Percentiles rank a stretch among this genome's conserved stretches.
Conservation (phyloP, 345 rosid species). For the Cochlearia excelsa region DNA sequence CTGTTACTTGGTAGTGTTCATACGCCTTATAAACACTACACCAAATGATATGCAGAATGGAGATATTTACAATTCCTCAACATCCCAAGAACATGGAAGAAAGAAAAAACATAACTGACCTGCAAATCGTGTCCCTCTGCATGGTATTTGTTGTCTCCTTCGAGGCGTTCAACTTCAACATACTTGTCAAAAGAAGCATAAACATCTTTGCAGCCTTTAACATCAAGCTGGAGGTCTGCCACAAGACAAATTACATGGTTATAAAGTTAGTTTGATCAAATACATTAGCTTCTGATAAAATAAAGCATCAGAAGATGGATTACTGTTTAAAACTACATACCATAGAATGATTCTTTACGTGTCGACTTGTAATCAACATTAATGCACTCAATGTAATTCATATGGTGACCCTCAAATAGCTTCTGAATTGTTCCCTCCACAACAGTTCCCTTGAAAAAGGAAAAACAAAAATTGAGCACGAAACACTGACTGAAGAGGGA, state of each 20-base stretch:
- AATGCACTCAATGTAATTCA: slow-evolving; percentile 98
- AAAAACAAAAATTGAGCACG: slow-evolving; percentile 12
- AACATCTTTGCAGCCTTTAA: slow-evolving; percentile 94
- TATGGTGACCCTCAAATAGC: slow-evolving; percentile 95
- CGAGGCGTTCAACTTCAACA: slow-evolving; percentile 97
- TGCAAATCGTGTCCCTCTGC: slow-evolving; percentile 93
- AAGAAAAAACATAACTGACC: slow-evolving; percentile 45
- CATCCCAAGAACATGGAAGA: slow-evolving; percentile 8
- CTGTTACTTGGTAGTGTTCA: slow-evolving; percentile 14
- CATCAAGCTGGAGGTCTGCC: slow-evolving; percentile 98
- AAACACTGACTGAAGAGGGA: slow-evolving; percentile 14
- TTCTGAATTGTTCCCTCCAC: slow-evolving; percentile 98
- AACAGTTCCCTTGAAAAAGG: slow-evolving; percentile 73
- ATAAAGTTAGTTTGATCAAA: slow-evolving; percentile 20
- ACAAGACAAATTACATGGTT: slow-evolving; percentile 22
- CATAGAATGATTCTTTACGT: slow-evolving; percentile 94
- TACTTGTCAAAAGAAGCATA: slow-evolving; percentile 98
- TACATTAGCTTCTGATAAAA: slow-evolving; percentile 17
- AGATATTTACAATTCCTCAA: slow-evolving; percentile 6
- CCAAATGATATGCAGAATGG: slow-evolving; percentile 7
- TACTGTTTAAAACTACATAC: slow-evolving; percentile 40
- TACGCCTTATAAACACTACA: background rate
- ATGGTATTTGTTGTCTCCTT: slow-evolving; percentile 97
- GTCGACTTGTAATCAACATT: slow-evolving; percentile 93
- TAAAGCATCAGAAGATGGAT: slow-evolving; percentile 4